phyloP scores from a whole-genome alignment of 1,284 basidiomycete species.

The Grifola frondosa region DNA sequence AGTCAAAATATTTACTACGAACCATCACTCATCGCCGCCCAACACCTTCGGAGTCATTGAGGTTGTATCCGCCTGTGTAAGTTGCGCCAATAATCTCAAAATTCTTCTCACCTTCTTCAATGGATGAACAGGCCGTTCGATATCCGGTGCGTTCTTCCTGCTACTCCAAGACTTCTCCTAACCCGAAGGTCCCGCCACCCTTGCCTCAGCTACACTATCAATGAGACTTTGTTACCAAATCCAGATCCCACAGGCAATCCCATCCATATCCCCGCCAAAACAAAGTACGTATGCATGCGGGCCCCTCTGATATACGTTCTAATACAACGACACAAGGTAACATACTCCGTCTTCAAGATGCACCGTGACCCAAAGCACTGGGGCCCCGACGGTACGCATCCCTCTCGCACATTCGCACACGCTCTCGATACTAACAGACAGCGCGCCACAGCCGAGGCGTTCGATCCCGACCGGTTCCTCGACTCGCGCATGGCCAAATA shows the following conservation, averaged over 20 bases:
- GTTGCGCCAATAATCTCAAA: conserved; percentile 1
- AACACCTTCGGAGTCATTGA: conserved; percentile 19
- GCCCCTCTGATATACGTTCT: not conserved
- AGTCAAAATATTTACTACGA: not conserved
- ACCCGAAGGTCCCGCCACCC: not conserved
- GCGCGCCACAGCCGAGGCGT: conserved; percentile 38
- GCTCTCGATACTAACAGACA: not conserved
- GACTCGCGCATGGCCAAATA: conserved; percentile 49
- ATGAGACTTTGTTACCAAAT: conserved; percentile 15
- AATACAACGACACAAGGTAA: conserved; percentile 10
- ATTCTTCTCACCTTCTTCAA: conserved; percentile 24
- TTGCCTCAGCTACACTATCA: conserved; percentile 9
- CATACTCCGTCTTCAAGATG: conserved; percentile 24
- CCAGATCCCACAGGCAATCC: conserved; percentile 18
- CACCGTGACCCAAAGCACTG: conserved; percentile 25
- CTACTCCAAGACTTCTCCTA: not conserved
- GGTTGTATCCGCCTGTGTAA: conserved; percentile 35
- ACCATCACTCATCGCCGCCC: no score
- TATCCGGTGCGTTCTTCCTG: conserved; percentile 11
- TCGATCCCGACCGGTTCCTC: conserved; percentile 60
- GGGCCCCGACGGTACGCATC: conserved; percentile 15
- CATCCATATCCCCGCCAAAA: conserved; percentile 21
- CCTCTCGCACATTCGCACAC: not conserved
- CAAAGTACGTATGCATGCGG: conserved; percentile 8
- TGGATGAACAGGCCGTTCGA: conserved; percentile 20